Conservation (phyloP, 495 filamentous ascomycete species). For the Penicillium pancosmium region DNA sequence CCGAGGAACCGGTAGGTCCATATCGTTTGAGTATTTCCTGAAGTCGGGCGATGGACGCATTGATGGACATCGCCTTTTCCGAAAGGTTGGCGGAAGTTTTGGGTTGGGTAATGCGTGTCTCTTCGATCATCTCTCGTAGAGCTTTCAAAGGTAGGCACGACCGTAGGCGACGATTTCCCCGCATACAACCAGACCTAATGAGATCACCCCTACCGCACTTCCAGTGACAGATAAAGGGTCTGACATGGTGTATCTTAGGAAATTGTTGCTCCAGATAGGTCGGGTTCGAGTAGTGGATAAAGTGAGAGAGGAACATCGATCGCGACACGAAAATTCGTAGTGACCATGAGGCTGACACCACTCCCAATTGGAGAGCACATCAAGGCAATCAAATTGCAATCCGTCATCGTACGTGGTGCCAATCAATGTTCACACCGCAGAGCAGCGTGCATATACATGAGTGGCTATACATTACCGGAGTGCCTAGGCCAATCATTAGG, state of each 20-base stretch:
- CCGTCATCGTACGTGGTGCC: no score
- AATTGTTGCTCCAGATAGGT: neutral
- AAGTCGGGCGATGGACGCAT: neutral
- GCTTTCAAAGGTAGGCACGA: neutral
- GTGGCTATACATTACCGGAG: no score
- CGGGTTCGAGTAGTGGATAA: no score
- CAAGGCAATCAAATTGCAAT: no score
- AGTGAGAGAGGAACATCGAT: no score
- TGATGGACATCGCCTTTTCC: neutral
- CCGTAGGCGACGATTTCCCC: neutral
- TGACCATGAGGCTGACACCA: no score
- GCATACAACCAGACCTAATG: neutral
- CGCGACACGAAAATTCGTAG: no score
- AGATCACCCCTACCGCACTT: neutral
- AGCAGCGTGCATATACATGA: no score
- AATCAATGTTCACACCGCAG: no score
- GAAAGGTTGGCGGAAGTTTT: neutral
- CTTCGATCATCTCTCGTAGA: neutral
- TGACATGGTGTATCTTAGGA: neutral
- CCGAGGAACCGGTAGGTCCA: neutral
- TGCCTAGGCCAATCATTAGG: no score
- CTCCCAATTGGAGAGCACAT: no score
- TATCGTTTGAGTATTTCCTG: neutral
- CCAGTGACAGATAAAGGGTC: neutral
- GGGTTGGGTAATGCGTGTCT: neutral